A percentile compares a stretch with the other conserved stretches of the same genome.
phyloP scores from a whole-genome alignment of 2,329 filamentous ascomycete genomes.

The Alternaria viburni region DNA sequence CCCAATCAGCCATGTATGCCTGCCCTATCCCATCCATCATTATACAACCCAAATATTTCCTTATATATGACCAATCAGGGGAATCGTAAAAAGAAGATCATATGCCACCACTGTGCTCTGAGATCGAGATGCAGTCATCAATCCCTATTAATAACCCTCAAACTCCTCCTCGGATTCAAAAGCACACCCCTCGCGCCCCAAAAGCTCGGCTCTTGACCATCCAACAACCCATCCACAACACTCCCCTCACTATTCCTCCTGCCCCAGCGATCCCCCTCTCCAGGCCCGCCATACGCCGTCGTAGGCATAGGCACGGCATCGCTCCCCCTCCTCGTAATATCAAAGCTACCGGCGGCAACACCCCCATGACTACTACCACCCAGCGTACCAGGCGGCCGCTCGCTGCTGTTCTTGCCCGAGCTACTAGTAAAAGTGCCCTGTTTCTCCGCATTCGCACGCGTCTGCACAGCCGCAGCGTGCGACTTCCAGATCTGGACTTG shows the following conservation, averaged over 20 bases:
- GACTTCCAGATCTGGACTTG: constrained; percentile 73
- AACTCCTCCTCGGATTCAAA: constrained; percentile 70
- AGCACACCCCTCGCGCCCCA: constrained; percentile 66
- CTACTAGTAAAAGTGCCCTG: constrained; percentile 32
- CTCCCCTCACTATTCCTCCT: constrained; percentile 53
- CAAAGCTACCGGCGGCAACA: constrained; percentile 27
- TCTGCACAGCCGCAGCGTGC: constrained; percentile 70
- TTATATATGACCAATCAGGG: neutral
- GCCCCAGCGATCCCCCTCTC: constrained; percentile 31
- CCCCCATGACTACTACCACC: constrained; percentile 21
- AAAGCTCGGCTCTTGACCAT: constrained; percentile 72
- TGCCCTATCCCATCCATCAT: neutral
- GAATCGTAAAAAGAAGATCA: neutral
- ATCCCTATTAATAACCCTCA: constrained; percentile 71
- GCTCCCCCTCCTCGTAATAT: constrained; percentile 19
- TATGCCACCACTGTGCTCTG: neutral
- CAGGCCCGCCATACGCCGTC: constrained; percentile 24
- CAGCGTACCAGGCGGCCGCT: constrained; percentile 25
- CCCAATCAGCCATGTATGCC: neutral
- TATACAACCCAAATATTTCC: neutral
- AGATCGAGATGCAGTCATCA: constrained; percentile 22
- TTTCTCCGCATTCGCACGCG: constrained; percentile 56
- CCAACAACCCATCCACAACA: constrained; percentile 64
- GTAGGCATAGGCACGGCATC: constrained; percentile 2
- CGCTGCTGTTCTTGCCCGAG: constrained; percentile 31